Percentiles rank a stretch among this genome's conserved stretches.
Evolutionary conservation across 495 filamentous ascomycete genomes (phyloP).

Genomic region (Daldinia grandis): DNA sequence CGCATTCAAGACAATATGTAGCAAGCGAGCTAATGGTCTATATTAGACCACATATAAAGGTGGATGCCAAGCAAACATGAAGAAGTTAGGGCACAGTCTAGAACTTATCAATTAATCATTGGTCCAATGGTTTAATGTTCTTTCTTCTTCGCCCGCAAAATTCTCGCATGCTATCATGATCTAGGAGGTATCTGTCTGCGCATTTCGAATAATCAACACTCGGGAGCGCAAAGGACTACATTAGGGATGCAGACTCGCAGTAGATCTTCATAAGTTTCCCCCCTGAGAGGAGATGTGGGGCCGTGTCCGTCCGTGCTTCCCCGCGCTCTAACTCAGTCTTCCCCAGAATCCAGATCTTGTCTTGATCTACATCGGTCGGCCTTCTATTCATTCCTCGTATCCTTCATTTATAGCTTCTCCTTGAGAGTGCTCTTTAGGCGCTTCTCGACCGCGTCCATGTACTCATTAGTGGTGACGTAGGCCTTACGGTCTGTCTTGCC

Average conservation of each 20-base stretch:
- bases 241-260: neutral
- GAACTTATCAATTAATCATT: neutral
- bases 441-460: slow-evolving; percentile 87
- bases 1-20: no score
- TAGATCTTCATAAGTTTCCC: slow-evolving; percentile 6
- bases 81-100: neutral
- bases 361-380: slow-evolving; percentile 18
- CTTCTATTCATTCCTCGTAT: neutral
- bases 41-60: neutral
- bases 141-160: slow-evolving; percentile 6
- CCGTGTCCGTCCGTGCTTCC: neutral
- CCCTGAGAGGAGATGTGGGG: neutral
- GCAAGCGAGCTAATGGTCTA: neutral
- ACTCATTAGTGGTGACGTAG: slow-evolving; percentile 90
- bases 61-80: neutral
- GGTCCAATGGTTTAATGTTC: slow-evolving; percentile 10
- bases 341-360: slow-evolving; percentile 18
- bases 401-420: slow-evolving; percentile 58
- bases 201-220: neutral
- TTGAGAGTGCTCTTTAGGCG: slow-evolving; percentile 71
- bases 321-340: neutral
- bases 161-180: slow-evolving; percentile 16
- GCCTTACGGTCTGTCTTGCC: slow-evolving; percentile 81
- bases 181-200: slow-evolving; percentile 9
- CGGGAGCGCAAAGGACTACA: neutral